A percentile compares a stretch with the other conserved stretches of the same genome.
These are phyloP conservation scores for Globisporangium nunn DNA, from an alignment of 352 stramenopile genomes.

Conservation along the genomic window DNA sequence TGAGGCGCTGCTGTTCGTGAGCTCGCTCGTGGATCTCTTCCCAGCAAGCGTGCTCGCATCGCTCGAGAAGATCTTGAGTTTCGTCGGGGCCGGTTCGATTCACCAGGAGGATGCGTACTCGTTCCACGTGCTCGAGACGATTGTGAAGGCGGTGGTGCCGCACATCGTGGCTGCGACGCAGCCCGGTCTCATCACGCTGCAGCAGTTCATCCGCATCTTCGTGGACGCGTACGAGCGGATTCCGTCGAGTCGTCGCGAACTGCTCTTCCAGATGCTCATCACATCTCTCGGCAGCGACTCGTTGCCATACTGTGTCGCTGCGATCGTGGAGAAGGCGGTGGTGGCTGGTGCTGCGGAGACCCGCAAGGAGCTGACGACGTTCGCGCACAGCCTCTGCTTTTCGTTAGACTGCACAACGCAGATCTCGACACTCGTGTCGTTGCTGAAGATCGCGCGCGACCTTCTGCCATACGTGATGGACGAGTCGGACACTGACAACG, in stretches of 20 bases:
- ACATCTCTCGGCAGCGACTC: slow-evolving; percentile 38
- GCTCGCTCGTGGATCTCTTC: slow-evolving; percentile 67
- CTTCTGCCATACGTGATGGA: slow-evolving; percentile 59
- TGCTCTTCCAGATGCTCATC: slow-evolving; percentile 66
- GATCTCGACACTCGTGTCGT: slow-evolving; percentile 47
- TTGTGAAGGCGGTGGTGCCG: slow-evolving; percentile 71
- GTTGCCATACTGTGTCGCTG: slow-evolving; percentile 46
- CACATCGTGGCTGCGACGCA: slow-evolving; percentile 39
- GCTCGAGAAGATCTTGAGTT: slow-evolving; percentile 72
- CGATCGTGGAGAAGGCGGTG: slow-evolving; percentile 43
- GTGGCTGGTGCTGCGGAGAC: slow-evolving; percentile 17
- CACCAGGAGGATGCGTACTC: slow-evolving; percentile 82
- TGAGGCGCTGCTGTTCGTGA: slow-evolving; percentile 77
- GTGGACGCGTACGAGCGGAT: slow-evolving; percentile 70
- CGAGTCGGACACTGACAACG: slow-evolving; percentile 65
- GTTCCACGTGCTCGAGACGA: slow-evolving; percentile 83
- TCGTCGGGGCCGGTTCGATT: slow-evolving; percentile 48
- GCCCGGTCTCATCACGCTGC: slow-evolving; percentile 35
- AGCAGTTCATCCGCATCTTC: slow-evolving; percentile 76
- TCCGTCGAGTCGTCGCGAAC: slow-evolving; percentile 38
- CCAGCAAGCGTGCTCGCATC: slow-evolving; percentile 63
- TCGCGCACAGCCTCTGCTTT: slow-evolving; percentile 62
- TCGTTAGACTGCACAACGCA: slow-evolving; percentile 48
- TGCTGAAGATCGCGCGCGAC: slow-evolving; percentile 56
- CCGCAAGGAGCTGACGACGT: slow-evolving; percentile 46